These are phyloP conservation scores for Eucalyptus viminalis DNA, from an alignment of 345 rosid genomes.

Conservation along the genomic window DNA sequence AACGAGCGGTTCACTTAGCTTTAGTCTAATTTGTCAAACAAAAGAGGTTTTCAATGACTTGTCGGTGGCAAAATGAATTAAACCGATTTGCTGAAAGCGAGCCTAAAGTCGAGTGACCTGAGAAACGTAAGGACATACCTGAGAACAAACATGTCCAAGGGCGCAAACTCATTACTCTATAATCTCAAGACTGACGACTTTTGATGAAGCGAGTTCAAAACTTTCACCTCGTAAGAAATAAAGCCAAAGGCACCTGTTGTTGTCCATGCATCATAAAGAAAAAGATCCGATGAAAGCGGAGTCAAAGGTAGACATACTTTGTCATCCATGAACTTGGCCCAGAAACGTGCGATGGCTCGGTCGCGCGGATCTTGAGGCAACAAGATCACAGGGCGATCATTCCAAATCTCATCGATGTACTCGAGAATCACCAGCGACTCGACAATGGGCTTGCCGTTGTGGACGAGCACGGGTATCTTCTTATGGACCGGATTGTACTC, in stretches of 20 bases:
- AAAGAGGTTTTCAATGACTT: neutral
- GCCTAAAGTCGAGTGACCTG: neutral
- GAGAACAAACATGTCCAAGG: neutral
- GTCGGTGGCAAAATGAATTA: neutral
- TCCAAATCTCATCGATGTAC: slow-evolving; percentile 48
- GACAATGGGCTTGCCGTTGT: slow-evolving; percentile 18
- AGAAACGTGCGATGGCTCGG: slow-evolving; percentile 37
- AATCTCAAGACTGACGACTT: neutral
- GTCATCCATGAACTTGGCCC: slow-evolving; percentile 40
- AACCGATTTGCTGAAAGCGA: neutral
- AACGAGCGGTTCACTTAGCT: neutral
- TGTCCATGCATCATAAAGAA: neutral
- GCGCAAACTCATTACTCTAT: neutral
- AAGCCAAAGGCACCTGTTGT: neutral
- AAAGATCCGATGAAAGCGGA: neutral
- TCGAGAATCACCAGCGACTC: slow-evolving; percentile 41
- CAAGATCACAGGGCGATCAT: neutral
- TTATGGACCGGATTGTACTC: slow-evolving; percentile 33
- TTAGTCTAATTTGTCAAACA: neutral
- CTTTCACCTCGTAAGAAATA: neutral
- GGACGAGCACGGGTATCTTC: slow-evolving; percentile 44
- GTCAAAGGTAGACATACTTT: slow-evolving; percentile 6
- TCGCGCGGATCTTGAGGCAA: slow-evolving; percentile 36
- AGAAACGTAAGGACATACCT: neutral
- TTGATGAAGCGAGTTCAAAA: neutral